Conservation (phyloP, 176 grass and related monocot species). For the sorghum (Sorghum bicolor) region Sorghum_bicolor_NCBIv3 NC_012872.2:58650501-58651000, state of each 20-base stretch:
- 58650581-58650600: not conserved
- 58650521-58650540: conserved; percentile 38
- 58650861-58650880: conserved; percentile 80
- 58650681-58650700: conserved; percentile 96
- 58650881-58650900: conserved; percentile 88
- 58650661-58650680: conserved; percentile 92
- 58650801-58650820: not conserved
- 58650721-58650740: conserved; percentile 98
- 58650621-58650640: conserved; percentile 98
- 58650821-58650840: conserved; percentile 9
- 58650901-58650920: conserved; percentile 92
- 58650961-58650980: conserved; percentile 98
- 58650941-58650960: conserved; percentile 99
- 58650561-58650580: conserved; percentile 7
- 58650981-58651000: conserved; percentile 86
- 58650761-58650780: conserved; percentile 96
- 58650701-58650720: conserved; percentile 82
- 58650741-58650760: conserved; percentile 96
- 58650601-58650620: conserved; percentile 42
- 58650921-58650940: conserved; percentile 58
- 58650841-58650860: not conserved
- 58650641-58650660: conserved; percentile 88
- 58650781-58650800: conserved; percentile 70
- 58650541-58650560: conserved; percentile 5
- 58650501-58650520: conserved; percentile 99